Evolutionary conservation across 306 rosid species (phyloP), one percentile per base, ranked within the genome.

Genomic region (Boehmeria nivea): DNA sequence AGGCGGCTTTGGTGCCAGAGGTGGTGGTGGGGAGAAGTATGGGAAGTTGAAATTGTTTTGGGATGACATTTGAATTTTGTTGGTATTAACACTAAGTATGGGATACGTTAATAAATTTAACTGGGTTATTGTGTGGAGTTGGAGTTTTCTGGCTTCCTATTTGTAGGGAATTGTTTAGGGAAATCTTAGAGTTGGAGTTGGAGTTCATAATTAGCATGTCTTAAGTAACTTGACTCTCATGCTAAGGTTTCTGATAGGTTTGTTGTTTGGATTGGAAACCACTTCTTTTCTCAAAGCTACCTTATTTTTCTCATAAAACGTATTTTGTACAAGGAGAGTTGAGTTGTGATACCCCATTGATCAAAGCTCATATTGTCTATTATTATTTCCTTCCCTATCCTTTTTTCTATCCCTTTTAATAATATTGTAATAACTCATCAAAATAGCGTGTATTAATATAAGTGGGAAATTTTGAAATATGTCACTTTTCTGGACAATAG

Each of bases 241-340:
- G 57, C 81, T n/a, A 87, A 81, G 95, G 66, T 70, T 78, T 50
- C 71, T 52, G 40, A 17, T 14, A 39, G 66, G 22, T 4, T 74
- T 1, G 36, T 10, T 85, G 81, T 68, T 79, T 85, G 89, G 18
- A 80, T 76, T 85, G 75, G 65, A 85, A 72, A 76, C 72, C 86
- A 85, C 86, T 76, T 67, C 76, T 69, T 72, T 64, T 72, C 64
- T 59, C 9, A 12, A 34, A 64, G 36, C 36, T 31, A 31, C 5
- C 36, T 31, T 31, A 31, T 31, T 31, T 31, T 31, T 2, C n/a
- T n/a, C n/a, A n/a, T n/a, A n/a, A n/a, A n/a, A n/a, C n/a, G n/a
- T n/a, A n/a, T n/a, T n/a, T n/a, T n/a, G n/a, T n/a, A n/a, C n/a
- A n/a, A n/a, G n/a, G n/a, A n/a, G n/a, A n/a, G n/a, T n/a, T n/a